Conservation (phyloP, 139 green algal genomes). For the Chlorella sp. region DNA sequence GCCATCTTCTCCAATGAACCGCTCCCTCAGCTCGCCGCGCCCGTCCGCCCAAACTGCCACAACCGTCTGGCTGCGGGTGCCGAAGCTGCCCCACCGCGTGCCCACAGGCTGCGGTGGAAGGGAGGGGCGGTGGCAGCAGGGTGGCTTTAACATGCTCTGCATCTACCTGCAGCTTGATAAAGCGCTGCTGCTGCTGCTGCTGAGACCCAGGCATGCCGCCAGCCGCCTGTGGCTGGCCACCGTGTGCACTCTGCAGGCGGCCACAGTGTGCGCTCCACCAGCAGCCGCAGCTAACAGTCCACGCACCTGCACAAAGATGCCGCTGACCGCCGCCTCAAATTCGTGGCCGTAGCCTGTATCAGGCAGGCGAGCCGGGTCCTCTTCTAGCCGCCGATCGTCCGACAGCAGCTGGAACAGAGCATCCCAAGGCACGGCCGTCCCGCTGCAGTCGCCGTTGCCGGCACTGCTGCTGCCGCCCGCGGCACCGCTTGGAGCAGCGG, state of each 20-base stretch:
- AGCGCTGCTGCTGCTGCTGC: too few species aligned
- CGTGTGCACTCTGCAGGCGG: too few species aligned
- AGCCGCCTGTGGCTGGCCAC: too few species aligned
- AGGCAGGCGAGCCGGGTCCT: background rate
- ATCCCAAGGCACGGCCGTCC: constrained; percentile 20
- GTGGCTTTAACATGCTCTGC: background rate
- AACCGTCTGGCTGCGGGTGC: constrained; percentile 42
- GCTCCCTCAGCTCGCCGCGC: constrained; percentile 38
- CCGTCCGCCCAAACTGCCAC: constrained; percentile 38
- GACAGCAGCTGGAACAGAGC: constrained; percentile 34
- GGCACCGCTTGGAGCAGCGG: background rate
- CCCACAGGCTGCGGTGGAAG: constrained; percentile 10
- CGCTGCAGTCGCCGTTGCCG: too few species aligned
- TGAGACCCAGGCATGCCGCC: too few species aligned
- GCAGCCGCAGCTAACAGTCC: too few species aligned
- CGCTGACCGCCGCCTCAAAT: constrained; percentile 21
- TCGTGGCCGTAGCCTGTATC: constrained; percentile 10
- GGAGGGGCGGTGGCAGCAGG: too few species aligned
- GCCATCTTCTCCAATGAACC: background rate
- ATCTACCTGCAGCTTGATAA: too few species aligned
- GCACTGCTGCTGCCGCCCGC: background rate
- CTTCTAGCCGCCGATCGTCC: constrained; percentile 20
- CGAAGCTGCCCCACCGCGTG: constrained; percentile 7
- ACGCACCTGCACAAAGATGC: constrained; percentile 20
- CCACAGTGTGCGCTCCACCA: too few species aligned